Base-by-base conservation (phyloP, 2,329 filamentous ascomycete species). In the Diaporthe velutina region DNA sequence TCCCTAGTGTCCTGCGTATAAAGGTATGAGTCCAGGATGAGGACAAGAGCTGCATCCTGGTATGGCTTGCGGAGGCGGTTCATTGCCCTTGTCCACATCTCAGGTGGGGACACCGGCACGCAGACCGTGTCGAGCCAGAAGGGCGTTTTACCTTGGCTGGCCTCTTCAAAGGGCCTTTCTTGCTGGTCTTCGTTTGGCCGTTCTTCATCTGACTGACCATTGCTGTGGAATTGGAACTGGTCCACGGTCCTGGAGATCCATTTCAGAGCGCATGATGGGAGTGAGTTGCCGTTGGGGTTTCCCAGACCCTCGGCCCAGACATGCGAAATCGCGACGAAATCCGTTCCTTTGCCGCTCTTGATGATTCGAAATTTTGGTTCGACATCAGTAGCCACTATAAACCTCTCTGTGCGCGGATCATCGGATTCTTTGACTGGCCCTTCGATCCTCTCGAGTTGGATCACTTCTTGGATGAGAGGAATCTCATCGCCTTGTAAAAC, bases 71-170 rank as follows among this genome's bases (percentile, higher is more conserved):
- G 55, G 19, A 58, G 55, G 22, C 55, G 55, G 33, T 58, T 58
- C 55, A 58, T 58, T 19, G 55, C 55, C 12, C 19, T 38, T 38
- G 33, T 58, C 55, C 55, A 58, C 30, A 58, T 58, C 33, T 58
- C 55, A 5, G 55, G 19, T 7, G 55, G 55, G 33, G 55, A 58
- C 15, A 67, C 25, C 3, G 61, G 61, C 6, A 67, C 61, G n/a
- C 61, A 67, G 15, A 67, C 22, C 28, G 61, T 67, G 61, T 67
- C 61, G 13, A 67, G 25, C 61, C 61, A 67, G 25, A 67, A 67
- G 7, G 38, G 61, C 25, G 22, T 58, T 17, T 58, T 58, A 4
- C 33, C 10, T 38, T 3, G 19, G 1, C 5, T 38, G 10, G 17
- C 30, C 15, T 38, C 33, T 12, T 38, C 33, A 10, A 38, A 25